A percentile compares a stretch with the other conserved stretches of the same genome.
Conservation (phyloP, 768 basidiomycete species). For the Multifurca ochricompacta region DNA sequence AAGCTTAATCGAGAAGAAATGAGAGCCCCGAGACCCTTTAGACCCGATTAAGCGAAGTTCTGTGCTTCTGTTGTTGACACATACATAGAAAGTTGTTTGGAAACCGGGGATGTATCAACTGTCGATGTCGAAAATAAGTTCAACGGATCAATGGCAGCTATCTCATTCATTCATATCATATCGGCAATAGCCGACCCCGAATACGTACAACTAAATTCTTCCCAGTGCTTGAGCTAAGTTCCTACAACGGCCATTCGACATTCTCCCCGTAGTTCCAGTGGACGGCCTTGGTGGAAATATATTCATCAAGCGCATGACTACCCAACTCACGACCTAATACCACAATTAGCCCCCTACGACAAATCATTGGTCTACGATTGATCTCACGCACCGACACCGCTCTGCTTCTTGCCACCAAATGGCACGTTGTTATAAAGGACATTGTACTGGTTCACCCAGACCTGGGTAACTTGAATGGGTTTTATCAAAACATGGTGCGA, state of each 20-base stretch:
- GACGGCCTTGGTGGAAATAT: conserved; percentile 73
- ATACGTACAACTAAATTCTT: neutral
- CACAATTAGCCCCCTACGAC: neutral
- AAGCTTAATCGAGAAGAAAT: neutral
- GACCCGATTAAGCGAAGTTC: neutral
- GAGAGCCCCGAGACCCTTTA: neutral
- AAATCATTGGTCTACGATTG: neutral
- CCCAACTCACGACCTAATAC: conserved; percentile 76
- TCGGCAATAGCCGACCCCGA: neutral
- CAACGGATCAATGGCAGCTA: too few species aligned
- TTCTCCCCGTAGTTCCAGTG: conserved; percentile 87
- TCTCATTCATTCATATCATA: neutral
- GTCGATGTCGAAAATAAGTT: too few species aligned
- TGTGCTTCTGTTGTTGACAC: neutral
- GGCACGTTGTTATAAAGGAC: conserved; percentile 81
- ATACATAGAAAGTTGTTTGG: neutral
- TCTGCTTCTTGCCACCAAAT: conserved; percentile 93
- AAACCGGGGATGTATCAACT: too few species aligned
- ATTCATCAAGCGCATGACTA: conserved; percentile 76
- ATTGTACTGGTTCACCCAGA: conserved; percentile 92
- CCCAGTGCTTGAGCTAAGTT: neutral
- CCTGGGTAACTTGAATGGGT: conserved; percentile 33
- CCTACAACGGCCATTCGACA: conserved; percentile 67
- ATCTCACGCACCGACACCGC: conserved; percentile 60
- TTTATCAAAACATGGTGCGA: neutral